Evolutionary conservation across 176 grass and related monocot genomes (phyloP).

Genomic region (Oryza punctata): DNA sequence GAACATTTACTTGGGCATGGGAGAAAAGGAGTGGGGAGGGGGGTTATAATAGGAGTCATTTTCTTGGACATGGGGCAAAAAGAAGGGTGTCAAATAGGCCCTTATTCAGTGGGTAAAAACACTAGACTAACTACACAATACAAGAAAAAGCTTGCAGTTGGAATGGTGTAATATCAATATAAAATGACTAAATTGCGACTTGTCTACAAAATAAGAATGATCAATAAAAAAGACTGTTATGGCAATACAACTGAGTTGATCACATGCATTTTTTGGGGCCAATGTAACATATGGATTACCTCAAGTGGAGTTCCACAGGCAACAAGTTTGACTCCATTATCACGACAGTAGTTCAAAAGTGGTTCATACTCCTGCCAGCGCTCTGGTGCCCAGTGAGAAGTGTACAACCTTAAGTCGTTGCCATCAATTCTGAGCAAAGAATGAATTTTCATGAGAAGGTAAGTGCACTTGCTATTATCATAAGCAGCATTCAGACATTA

Average conservation of each 20-base stretch:
- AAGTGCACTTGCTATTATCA: not conserved
- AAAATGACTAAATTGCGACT: not conserved
- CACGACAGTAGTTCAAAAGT: conserved; percentile 82
- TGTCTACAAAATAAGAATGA: conserved; percentile 1
- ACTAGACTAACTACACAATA: not conserved
- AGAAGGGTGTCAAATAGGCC: not conserved
- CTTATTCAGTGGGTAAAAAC: conserved; percentile 15
- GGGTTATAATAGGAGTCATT: not conserved
- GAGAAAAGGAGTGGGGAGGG: not conserved
- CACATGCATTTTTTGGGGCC: not conserved
- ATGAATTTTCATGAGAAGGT: not conserved
- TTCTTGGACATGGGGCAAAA: not conserved
- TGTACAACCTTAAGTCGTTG: conserved; percentile 58
- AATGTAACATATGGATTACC: conserved; percentile 51
- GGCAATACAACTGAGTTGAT: conserved; percentile 5
- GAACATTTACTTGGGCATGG: not conserved
- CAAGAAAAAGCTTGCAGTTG: not conserved
- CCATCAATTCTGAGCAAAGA: conserved; percentile 74
- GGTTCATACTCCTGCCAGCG: conserved; percentile 96
- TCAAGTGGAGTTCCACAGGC: conserved; percentile 94
- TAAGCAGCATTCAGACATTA: not conserved
- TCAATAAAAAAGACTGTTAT: conserved; percentile 21
- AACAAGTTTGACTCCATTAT: conserved; percentile 82
- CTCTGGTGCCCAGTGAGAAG: conserved; percentile 82
- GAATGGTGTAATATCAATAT: conserved; percentile 25